phyloP scores from a whole-genome alignment of 257 asterid genomes.

The Fraxinus cuspidata region DNA sequence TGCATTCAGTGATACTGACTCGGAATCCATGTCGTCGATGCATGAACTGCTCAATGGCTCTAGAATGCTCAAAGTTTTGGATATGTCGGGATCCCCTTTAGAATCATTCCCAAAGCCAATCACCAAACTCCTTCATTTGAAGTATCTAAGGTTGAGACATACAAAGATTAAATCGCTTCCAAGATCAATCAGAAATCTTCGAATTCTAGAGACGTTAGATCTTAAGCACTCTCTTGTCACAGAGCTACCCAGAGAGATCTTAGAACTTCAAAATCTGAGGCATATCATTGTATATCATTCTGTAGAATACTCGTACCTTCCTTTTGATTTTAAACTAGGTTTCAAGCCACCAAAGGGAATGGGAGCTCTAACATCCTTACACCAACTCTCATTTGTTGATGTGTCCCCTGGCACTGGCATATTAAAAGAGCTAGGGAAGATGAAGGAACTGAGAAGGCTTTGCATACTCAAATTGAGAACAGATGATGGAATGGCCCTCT shows the following conservation, averaged over 20 bases:
- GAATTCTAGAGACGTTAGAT: conserved; percentile 31
- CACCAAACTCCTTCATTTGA: conserved; percentile 18
- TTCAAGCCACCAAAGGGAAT: conserved; percentile 25
- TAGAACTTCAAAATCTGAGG: conserved; percentile 23
- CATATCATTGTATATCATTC: conserved; percentile 26
- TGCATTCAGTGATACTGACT: conserved; percentile 12
- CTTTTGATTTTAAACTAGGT: conserved; percentile 17
- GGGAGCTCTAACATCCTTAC: conserved; percentile 25
- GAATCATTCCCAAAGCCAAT: conserved; percentile 20
- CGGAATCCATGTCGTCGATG: conserved; percentile 2
- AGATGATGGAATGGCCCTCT: conserved; percentile 23
- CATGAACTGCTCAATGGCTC: background rate
- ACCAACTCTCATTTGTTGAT: conserved; percentile 21
- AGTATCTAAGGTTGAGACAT: conserved; percentile 28
- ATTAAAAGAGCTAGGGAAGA: conserved; percentile 14
- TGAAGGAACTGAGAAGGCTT: conserved; percentile 26
- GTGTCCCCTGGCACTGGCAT: conserved; percentile 13
- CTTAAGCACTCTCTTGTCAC: conserved; percentile 28
- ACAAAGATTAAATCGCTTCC: conserved; percentile 20
- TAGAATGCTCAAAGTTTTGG: conserved; percentile 27
- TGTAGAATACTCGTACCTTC: conserved; percentile 2
- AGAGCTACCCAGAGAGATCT: conserved; percentile 32
- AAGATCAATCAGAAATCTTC: conserved; percentile 25
- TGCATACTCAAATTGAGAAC: conserved; percentile 20
- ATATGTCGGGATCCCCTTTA: conserved; percentile 22